Percentiles rank a stretch among this genome's conserved stretches.
Conservation (phyloP, 1,284 basidiomycete species). For the Schizophyllum amplum region DNA sequence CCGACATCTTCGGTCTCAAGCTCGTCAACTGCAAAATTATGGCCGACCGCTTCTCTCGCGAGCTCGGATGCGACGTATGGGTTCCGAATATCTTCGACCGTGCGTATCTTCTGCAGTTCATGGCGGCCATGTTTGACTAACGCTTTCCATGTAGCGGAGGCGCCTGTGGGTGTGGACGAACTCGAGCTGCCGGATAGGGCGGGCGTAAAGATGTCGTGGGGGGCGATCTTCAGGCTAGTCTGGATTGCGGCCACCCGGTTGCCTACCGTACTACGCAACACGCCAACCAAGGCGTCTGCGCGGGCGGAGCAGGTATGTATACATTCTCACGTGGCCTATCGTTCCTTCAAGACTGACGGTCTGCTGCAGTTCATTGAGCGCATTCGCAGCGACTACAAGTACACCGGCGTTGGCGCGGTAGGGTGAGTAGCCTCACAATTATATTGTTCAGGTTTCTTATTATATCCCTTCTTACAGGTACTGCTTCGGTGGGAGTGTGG, state of each 20-base stretch:
- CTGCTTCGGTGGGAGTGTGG: slow-evolving; percentile 32
- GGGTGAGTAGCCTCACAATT: slow-evolving; percentile 23
- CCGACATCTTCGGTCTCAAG: slow-evolving; percentile 43
- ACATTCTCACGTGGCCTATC: not conserved
- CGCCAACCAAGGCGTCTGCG: slow-evolving; percentile 23
- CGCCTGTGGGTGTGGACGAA: slow-evolving; percentile 20
- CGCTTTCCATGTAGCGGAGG: slow-evolving; percentile 22
- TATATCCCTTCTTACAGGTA: slow-evolving; percentile 22
- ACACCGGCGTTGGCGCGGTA: slow-evolving; percentile 30
- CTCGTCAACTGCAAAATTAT: slow-evolving; percentile 42
- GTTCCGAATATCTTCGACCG: slow-evolving; percentile 42
- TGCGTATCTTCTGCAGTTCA: slow-evolving; percentile 11
- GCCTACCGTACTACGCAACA: slow-evolving; percentile 18
- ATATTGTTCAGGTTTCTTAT: not conserved
- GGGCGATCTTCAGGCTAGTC: slow-evolving; percentile 17
- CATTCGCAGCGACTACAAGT: slow-evolving; percentile 19
- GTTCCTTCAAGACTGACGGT: too few relatives aligned
- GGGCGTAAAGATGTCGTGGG: slow-evolving; percentile 19
- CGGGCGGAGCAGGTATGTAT: slow-evolving; percentile 21
- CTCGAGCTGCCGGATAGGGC: slow-evolving; percentile 29
- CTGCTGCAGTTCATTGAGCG: slow-evolving; percentile 20
- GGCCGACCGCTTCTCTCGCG: slow-evolving; percentile 41
- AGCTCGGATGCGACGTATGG: slow-evolving; percentile 43
- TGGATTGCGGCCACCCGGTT: slow-evolving; percentile 17
- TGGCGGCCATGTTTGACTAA: not conserved